Conservation (phyloP, 192 early-diverging fungal species). For the Gonapodya prolifera region DNA sequence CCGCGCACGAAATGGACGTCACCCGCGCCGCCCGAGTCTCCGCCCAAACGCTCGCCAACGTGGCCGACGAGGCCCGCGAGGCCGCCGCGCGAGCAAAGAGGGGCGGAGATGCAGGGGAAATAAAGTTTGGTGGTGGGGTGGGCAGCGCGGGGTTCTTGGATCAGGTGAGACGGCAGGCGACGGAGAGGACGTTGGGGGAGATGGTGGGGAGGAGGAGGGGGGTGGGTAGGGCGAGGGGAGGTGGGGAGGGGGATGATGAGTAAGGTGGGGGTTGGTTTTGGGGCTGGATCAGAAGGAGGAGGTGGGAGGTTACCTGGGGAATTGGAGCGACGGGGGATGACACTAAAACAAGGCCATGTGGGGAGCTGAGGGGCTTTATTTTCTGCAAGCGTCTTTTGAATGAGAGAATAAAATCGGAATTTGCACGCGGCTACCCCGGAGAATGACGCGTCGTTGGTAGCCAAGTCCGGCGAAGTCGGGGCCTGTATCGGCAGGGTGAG, state of each 20-base stretch:
- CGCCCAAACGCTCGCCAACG: constrained; percentile 15
- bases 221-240: not conserved
- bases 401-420: too few species aligned
- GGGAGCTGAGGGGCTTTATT: too few species aligned
- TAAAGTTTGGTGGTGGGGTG: not conserved
- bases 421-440: too few species aligned
- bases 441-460: too few species aligned
- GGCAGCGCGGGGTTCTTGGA: not conserved
- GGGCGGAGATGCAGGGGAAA: not conserved
- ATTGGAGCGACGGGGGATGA: too few species aligned
- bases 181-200: not conserved
- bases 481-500: too few species aligned
- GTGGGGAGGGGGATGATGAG: not conserved
- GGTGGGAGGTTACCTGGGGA: not conserved
- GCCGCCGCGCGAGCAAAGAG: not conserved
- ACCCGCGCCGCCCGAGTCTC: constrained; percentile 17
- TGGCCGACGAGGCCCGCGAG: constrained; percentile 17
- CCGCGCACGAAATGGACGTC: constrained; percentile 21
- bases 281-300: not conserved
- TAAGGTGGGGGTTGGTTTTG: not conserved
- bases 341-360: too few species aligned
- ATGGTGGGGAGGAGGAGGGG: not conserved
- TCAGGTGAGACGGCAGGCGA: not conserved
- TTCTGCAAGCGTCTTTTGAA: too few species aligned
- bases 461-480: too few species aligned